A percentile compares a stretch with the other conserved stretches of the same genome.
These are phyloP conservation scores for Phragmites australis DNA, from an alignment of 176 grass and related monocot genomes.

Conservation along the genomic window DNA sequence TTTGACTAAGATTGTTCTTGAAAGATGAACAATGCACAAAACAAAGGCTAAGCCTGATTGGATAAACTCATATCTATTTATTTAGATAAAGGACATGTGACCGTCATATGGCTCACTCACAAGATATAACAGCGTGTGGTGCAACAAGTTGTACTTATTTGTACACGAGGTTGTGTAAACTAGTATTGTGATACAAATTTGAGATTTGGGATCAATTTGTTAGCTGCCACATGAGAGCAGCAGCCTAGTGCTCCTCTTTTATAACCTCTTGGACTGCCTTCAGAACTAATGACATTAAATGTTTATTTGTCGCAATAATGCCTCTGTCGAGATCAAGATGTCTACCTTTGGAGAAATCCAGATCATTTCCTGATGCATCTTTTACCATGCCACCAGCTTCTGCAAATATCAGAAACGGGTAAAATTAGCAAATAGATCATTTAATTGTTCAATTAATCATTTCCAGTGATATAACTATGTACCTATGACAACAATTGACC, in stretches of 20 bases:
- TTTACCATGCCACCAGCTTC: conserved; percentile 88
- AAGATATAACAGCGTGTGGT: background rate
- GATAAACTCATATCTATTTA: background rate
- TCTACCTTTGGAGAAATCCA: conserved; percentile 83
- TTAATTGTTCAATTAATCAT: background rate
- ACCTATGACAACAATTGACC: conserved; percentile 88
- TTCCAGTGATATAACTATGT: background rate
- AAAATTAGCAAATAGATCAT: conserved; percentile 14
- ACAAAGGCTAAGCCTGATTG: background rate
- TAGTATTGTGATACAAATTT: background rate
- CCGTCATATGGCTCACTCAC: background rate
- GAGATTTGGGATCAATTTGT: background rate
- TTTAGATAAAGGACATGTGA: background rate
- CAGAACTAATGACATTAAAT: conserved; percentile 19
- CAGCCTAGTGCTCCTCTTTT: conserved; percentile 19
- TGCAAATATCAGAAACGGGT: conserved; percentile 23
- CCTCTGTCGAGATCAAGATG: conserved; percentile 14
- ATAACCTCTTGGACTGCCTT: conserved; percentile 25
- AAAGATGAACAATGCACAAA: background rate
- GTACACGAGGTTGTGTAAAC: background rate
- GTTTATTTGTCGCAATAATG: conserved; percentile 33
- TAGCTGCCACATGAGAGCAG: background rate
- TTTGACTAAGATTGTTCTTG: background rate
- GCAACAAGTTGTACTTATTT: background rate
- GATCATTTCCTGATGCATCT: conserved; percentile 85